Percentiles rank a stretch among this genome's conserved stretches.
These are phyloP conservation scores for Irpex lacteus DNA, from an alignment of 1,284 basidiomycete species.

Conservation along the genomic window DNA sequence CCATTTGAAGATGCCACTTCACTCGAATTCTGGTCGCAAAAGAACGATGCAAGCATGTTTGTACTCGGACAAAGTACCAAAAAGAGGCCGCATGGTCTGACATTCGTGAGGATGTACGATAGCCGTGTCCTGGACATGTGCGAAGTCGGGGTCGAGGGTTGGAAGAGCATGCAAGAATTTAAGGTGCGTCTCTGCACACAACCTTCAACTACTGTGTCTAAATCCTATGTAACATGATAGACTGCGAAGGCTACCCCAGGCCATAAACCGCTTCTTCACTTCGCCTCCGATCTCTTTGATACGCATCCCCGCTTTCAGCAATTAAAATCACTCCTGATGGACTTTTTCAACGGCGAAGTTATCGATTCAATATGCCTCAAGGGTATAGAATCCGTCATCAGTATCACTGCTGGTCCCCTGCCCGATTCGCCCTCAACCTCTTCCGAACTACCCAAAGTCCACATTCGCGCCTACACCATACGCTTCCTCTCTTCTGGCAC, in stretches of 20 bases:
- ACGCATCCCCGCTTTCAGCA: constrained; percentile 89
- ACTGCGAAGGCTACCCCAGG: constrained; percentile 87
- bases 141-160: constrained; percentile 86
- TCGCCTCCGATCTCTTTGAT: constrained; percentile 92
- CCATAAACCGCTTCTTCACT: constrained; percentile 93
- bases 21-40: constrained; percentile 89
- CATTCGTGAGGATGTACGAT: constrained; percentile 88
- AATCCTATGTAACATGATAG: constrained; percentile 34
- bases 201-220: not conserved
- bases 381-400: constrained; percentile 91
- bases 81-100: constrained; percentile 89
- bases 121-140: constrained; percentile 90
- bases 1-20: constrained; percentile 89
- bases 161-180: constrained; percentile 77
- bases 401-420: constrained; percentile 75
- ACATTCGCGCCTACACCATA: constrained; percentile 87
- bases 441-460: constrained; percentile 73
- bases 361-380: constrained; percentile 83
- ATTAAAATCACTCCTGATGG: constrained; percentile 89
- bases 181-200: constrained; percentile 55
- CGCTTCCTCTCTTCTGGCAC: constrained; percentile 75
- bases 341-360: constrained; percentile 87
- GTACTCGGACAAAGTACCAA: constrained; percentile 91
- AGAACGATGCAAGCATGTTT: constrained; percentile 95
- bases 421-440: constrained; percentile 36